Evolutionary conservation across 2,329 filamentous ascomycete genomes (phyloP).

Genomic region (Colletotrichum paranaense): DNA sequence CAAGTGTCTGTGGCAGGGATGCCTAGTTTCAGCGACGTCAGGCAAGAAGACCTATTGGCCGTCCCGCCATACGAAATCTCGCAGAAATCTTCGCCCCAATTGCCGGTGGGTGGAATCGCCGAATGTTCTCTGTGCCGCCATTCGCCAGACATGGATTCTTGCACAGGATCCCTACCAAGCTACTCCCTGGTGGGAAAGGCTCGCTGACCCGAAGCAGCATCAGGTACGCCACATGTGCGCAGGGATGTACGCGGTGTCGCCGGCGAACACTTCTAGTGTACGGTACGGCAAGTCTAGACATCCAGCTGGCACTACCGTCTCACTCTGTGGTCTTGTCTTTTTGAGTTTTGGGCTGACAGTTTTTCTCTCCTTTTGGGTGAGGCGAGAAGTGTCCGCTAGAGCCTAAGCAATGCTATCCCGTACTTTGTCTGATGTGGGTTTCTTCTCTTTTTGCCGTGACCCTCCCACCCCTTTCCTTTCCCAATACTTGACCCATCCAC

Average conservation of each 20-base stretch:
- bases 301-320: background rate
- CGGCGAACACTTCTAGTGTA: background rate
- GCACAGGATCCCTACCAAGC: background rate
- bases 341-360: background rate
- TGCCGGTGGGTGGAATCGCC: slow-evolving; percentile 23
- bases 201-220: background rate
- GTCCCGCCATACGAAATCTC: slow-evolving; percentile 15
- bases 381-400: background rate
- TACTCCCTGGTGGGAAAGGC: slow-evolving; percentile 4
- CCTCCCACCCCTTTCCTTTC: background rate
- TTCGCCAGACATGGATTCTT: slow-evolving; percentile 13
- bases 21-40: slow-evolving; percentile 24
- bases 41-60: slow-evolving; percentile 12
- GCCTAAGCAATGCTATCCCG: background rate
- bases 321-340: background rate
- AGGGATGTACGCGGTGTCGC: slow-evolving; percentile 26
- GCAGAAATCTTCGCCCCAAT: slow-evolving; percentile 30
- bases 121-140: slow-evolving; percentile 17
- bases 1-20: background rate
- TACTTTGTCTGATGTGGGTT: background rate
- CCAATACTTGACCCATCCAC: background rate
- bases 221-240: slow-evolving; percentile 29
- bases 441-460: background rate
- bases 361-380: background rate
- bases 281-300: slow-evolving; percentile 8